A percentile compares a stretch with the other conserved stretches of the same genome.
Evolutionary conservation across 495 filamentous ascomycete genomes (phyloP).

Genomic region (Penicillium egyptiacum): DNA sequence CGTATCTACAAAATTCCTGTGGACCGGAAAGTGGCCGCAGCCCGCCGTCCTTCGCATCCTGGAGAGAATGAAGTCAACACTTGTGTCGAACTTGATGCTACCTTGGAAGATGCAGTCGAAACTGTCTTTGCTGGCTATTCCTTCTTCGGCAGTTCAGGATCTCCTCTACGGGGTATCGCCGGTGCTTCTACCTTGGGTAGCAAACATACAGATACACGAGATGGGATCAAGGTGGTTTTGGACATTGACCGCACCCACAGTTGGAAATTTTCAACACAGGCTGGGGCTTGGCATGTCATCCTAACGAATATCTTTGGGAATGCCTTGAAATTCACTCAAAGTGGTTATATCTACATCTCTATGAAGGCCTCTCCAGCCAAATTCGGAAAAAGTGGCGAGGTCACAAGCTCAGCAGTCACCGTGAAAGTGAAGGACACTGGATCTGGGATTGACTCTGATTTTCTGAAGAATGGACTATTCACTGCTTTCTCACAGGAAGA

Average conservation of each 20-base stretch:
- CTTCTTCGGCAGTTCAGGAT: conserved; percentile 12
- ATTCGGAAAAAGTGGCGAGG: neutral
- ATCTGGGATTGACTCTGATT: conserved; percentile 64
- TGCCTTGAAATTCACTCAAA: conserved; percentile 37
- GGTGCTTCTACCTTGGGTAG: neutral
- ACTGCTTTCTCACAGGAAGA: conserved; percentile 70
- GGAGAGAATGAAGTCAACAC: conserved; percentile 10
- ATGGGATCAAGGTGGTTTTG: conserved; percentile 46
- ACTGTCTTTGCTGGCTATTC: conserved; percentile 50
- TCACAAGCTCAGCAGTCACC: conserved; percentile 17
- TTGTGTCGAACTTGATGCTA: conserved; percentile 36
- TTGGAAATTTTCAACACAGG: conserved; percentile 16
- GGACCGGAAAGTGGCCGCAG: neutral
- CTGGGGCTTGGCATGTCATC: conserved; percentile 26
- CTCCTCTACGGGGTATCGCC: conserved; percentile 1
- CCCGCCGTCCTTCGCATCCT: neutral
- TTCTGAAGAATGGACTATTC: conserved; percentile 59
- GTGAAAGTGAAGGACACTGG: conserved; percentile 60
- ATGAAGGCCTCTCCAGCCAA: conserved; percentile 17
- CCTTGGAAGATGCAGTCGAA: conserved; percentile 57
- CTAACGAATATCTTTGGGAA: conserved; percentile 40
- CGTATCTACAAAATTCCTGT: too few species aligned
- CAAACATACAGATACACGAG: neutral
- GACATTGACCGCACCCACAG: conserved; percentile 40
- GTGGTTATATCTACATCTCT: conserved; percentile 26